Evolutionary conservation across 2,329 filamentous ascomycete genomes (phyloP), one percentile per base, ranked within the genome.

Genomic region (Celoporthe dispersa): DNA sequence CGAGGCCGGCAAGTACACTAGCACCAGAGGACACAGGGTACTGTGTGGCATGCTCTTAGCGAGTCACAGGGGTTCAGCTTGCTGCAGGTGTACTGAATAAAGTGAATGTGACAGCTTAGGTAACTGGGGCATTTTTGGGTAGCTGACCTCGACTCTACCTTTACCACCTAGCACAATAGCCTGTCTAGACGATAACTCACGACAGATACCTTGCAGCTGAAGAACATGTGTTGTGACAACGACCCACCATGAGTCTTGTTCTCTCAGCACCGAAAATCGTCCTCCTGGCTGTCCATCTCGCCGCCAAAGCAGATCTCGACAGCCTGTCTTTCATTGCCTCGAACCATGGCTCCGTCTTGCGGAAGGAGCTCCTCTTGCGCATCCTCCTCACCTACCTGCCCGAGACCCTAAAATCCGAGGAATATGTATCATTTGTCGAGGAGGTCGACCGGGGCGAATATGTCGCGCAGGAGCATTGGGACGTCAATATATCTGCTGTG

Each of bases 311-410:
- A 76, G 87, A 94, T 77, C 83, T 94, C 75, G 79, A 85, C 74
- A 85, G 86, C 73, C 81, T 96, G 71, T 84, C 86, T 69, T 83
- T 83, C 67, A 83, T 96, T 72, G 85, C 88, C 66, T 83, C 86
- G 31, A 82, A 84, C 53, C 82, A 92, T 74, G 80, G 81, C 67
- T 82, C 86, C 68, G 84, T 90, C 51, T 83, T 96, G 68, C 84
- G 86, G 37, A 85, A 87, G 60, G 88, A 92, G 69, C 81, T 94
- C 19, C 78, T 93, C 33, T 84, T 96, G 70, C 89, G 91, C 60
- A 89, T 96, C 67, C 81, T 97, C 31, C 85, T 97, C 61, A 93
- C 91, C 28, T 93, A 91, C 77, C 84, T 97, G 0, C 93, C 94
- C 35, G 92, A 95, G 79, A 90, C 87, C 59, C 77, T 89, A 6